phyloP scores from a whole-genome alignment of 345 rosid species.

The Rubroshorea leprosula region DNA sequence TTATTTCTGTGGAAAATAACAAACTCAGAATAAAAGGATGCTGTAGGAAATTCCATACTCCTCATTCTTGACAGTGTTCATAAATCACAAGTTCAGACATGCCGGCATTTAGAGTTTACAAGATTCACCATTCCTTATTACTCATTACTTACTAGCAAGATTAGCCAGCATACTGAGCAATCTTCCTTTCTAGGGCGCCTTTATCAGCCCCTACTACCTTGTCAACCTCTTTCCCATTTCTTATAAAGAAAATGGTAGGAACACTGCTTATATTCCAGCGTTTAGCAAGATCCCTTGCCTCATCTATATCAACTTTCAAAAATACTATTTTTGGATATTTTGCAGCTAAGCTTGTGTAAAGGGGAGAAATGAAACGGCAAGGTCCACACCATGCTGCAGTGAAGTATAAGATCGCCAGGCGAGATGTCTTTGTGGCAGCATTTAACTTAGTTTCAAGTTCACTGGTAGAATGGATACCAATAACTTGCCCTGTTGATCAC shows the following conservation, averaged over 20 bases:
- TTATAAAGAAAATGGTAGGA: conserved; percentile 65
- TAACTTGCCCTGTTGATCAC: conserved; percentile 57
- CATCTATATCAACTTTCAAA: conserved; percentile 75
- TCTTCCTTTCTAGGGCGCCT: conserved; percentile 58
- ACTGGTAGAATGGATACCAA: conserved; percentile 50
- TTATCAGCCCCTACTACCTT: conserved; percentile 85
- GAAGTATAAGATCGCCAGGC: conserved; percentile 73
- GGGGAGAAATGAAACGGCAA: conserved; percentile 83
- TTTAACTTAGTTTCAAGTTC: conserved; percentile 66
- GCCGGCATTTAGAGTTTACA: not conserved
- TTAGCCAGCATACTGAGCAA: conserved; percentile 49
- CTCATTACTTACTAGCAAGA: not conserved
- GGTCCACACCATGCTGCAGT: conserved; percentile 98
- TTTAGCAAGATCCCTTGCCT: conserved; percentile 52
- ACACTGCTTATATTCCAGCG: conserved; percentile 74
- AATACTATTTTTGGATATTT: conserved; percentile 61
- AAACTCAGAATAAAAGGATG: not conserved
- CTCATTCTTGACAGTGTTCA: not conserved
- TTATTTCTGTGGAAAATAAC: no score
- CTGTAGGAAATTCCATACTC: not conserved
- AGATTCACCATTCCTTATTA: not conserved
- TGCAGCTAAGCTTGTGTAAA: conserved; percentile 62
- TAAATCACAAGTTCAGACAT: not conserved
- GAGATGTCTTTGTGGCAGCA: conserved; percentile 62
- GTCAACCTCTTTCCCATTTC: conserved; percentile 77